Evolutionary conservation across 208 protist species (phyloP), one percentile per base, ranked within the genome.

Genomic region (Trypanosoma lewisi): DNA sequence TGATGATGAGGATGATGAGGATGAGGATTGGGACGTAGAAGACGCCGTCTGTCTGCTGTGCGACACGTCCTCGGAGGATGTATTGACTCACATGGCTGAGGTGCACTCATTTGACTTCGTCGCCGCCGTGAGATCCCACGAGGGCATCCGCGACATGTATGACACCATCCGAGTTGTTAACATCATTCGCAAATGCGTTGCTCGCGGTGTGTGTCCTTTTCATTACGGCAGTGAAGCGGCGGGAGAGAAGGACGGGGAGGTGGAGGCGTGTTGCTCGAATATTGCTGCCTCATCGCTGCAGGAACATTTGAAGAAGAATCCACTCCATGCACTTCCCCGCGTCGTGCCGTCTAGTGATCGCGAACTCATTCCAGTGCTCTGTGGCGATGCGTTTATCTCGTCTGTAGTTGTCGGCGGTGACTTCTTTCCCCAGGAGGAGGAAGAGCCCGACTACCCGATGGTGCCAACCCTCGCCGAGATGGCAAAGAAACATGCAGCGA

Each of bases 131-230:
- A 68, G 65, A 28, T 36, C 50, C 17, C 82, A 82, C 23, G 31
- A 52, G 5, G 83, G 83, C 41, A 63, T 91, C 17, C 33, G 58
- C 11, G 82, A 85, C 36, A 83, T 86, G 67, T 92, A 92, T 64
- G 88, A 95, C 52, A 37, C 87, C 12, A 90, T 95, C 42, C 82
- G 88, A 9, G 34, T 89, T 17, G 78, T 90, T n/a, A 95, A 95
- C 48, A 66, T 57, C 27, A 75, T 89, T 30, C 83, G 88, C 2
- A 67, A 77, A 1, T 72, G 74, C 41, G 75, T 90, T 9, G 63
- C 75, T 7, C 33, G 30, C 2, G 44, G 49, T 11, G 11, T 55
- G 33, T 85, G 79, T 53, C 79, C 79, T 2, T 70, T 63, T 42
- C 41, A 47, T 58, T 83, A 72, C 39, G 21, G 16, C 17, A 51